A percentile compares a stretch with the other conserved stretches of the same genome.
These are phyloP conservation scores for Geotrichum siamense DNA, from an alignment of 1,139 yeast genomes.

Conservation along the genomic window DNA sequence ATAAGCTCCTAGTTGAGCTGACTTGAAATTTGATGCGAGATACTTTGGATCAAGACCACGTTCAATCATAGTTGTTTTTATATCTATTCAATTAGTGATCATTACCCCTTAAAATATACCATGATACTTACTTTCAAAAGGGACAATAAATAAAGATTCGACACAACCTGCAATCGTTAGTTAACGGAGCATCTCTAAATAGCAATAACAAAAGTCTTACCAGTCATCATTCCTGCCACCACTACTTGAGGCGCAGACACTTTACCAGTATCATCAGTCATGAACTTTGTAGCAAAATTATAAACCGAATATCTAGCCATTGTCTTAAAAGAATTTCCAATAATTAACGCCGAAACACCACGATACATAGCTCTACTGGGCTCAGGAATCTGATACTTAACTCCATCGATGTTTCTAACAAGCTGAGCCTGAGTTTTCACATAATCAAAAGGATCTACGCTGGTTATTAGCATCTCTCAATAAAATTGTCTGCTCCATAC, in stretches of 20 bases:
- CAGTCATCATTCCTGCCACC: constrained; percentile 83
- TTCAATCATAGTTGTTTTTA: constrained; percentile 81
- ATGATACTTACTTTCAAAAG: constrained; percentile 56
- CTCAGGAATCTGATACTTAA: constrained; percentile 35
- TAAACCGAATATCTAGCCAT: constrained; percentile 65
- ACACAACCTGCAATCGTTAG: constrained; percentile 34
- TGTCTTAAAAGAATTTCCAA: constrained; percentile 70
- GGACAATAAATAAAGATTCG: constrained; percentile 79
- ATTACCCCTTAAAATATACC: background rate
- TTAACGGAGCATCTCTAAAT: background rate
- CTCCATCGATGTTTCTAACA: constrained; percentile 40
- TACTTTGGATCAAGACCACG: constrained; percentile 18
- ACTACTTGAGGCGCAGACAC: constrained; percentile 36
- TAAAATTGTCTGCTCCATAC: constrained; percentile 9
- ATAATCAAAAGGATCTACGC: constrained; percentile 66
- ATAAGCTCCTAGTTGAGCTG: constrained; percentile 9
- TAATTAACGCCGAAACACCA: constrained; percentile 74
- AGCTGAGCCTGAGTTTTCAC: constrained; percentile 69
- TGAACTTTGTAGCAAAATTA: constrained; percentile 67
- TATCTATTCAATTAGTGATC: constrained; percentile 28
- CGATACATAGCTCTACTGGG: constrained; percentile 48
- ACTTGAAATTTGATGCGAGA: constrained; percentile 12
- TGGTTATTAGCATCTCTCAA: background rate
- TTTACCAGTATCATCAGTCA: constrained; percentile 42
- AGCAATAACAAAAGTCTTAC: constrained; percentile 28